phyloP scores from a whole-genome alignment of 306 rosid species.

The Mimosa bimucronata region DNA sequence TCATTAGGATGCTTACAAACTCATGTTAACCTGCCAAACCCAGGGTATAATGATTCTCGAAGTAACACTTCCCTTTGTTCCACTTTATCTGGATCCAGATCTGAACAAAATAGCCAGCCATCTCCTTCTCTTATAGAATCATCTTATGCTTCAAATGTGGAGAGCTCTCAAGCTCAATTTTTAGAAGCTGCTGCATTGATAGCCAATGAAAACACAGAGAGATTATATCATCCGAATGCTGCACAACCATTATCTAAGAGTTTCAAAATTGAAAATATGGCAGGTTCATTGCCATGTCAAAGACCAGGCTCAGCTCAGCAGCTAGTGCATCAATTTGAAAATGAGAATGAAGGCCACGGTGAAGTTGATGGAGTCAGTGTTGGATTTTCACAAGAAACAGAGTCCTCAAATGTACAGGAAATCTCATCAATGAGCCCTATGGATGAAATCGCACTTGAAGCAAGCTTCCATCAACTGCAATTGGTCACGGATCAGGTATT shows the following conservation, averaged over 20 bases:
- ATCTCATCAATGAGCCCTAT: constrained; percentile 61
- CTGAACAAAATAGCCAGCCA: constrained; percentile 42
- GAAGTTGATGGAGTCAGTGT: constrained; percentile 61
- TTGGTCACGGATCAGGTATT: constrained; percentile 73
- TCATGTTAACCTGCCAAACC: constrained; percentile 34
- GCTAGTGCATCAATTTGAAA: constrained; percentile 57
- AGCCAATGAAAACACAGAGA: constrained; percentile 48
- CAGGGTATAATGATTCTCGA: constrained; percentile 39
- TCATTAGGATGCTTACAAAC: constrained; percentile 46
- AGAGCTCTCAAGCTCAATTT: constrained; percentile 54
- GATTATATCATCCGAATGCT: constrained; percentile 37
- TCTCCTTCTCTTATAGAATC: constrained; percentile 60
- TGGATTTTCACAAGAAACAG: constrained; percentile 59
- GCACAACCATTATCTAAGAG: constrained; percentile 41
- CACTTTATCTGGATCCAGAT: constrained; percentile 46
- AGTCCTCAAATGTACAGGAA: constrained; percentile 66
- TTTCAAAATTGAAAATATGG: constrained; percentile 44
- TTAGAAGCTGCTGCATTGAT: constrained; percentile 46
- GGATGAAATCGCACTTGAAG: constrained; percentile 59
- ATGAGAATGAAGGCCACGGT: constrained; percentile 66
- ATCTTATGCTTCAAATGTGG: constrained; percentile 60
- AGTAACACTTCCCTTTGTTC: constrained; percentile 45
- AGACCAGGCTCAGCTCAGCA: constrained; percentile 49
- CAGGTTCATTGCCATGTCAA: constrained; percentile 41
- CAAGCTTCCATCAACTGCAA: constrained; percentile 77